Percentiles rank a stretch among this genome's conserved stretches.
These are phyloP conservation scores for Aspergillus panamensis DNA, from an alignment of 495 filamentous ascomycete species.

Conservation along the genomic window DNA sequence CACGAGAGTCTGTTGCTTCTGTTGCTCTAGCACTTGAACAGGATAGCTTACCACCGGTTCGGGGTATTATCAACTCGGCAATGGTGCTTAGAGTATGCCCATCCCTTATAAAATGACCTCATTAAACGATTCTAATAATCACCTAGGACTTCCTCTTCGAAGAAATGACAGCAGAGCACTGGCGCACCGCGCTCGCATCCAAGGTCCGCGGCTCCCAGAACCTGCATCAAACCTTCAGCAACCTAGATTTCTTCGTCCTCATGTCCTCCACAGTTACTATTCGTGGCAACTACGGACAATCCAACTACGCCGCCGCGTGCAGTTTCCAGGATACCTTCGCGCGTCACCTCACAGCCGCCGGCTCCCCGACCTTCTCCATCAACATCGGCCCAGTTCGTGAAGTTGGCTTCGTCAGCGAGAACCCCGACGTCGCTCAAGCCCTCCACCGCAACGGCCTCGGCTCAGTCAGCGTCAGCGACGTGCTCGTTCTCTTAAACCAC, in stretches of 20 bases:
- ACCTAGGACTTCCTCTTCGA: slow-evolving; percentile 29
- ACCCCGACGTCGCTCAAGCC: slow-evolving; percentile 19
- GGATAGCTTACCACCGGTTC: slow-evolving; percentile 1
- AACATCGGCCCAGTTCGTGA: slow-evolving; percentile 26
- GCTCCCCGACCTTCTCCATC: slow-evolving; percentile 22
- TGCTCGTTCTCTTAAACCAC: slow-evolving; percentile 10
- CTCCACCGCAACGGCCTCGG: slow-evolving; percentile 15
- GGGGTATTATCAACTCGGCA: slow-evolving; percentile 21
- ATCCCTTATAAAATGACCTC: background rate
- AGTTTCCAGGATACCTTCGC: slow-evolving; percentile 48
- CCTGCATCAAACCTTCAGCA: slow-evolving; percentile 23
- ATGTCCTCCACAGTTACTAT: slow-evolving; percentile 36
- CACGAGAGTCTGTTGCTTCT: background rate
- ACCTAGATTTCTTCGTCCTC: slow-evolving; percentile 43
- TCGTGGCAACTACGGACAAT: slow-evolving; percentile 40
- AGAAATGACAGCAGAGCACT: slow-evolving; percentile 27
- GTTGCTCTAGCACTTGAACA: background rate
- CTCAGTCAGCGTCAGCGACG: slow-evolving; percentile 11
- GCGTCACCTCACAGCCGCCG: slow-evolving; percentile 32
- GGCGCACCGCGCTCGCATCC: slow-evolving; percentile 27
- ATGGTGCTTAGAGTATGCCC: slow-evolving; percentile 35
- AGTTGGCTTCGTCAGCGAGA: slow-evolving; percentile 11
- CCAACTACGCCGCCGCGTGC: slow-evolving; percentile 46
- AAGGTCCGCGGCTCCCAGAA: slow-evolving; percentile 36
- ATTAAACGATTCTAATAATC: background rate